phyloP scores from a whole-genome alignment of 495 filamentous ascomycete species.

The Penicillium canariense region DNA sequence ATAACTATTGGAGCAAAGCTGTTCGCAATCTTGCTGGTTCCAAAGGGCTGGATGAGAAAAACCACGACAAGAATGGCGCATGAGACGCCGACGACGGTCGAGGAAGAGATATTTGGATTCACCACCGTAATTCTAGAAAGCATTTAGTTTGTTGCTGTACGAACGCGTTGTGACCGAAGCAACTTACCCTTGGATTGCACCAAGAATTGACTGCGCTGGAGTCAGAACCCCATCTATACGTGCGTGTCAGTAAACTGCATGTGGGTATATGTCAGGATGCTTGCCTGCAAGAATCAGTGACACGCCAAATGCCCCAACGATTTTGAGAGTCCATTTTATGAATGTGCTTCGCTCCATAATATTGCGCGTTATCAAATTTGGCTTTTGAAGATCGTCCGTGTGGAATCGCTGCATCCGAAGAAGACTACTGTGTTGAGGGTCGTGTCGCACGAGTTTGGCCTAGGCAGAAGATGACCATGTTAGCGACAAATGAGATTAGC shows the following conservation, averaged over 20 bases:
- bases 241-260: background rate
- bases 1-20: conserved; percentile 70
- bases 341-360: conserved; percentile 56
- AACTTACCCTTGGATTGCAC: conserved; percentile 6
- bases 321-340: conserved; percentile 53
- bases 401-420: conserved; percentile 58
- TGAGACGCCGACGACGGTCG: conserved; percentile 59
- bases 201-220: conserved; percentile 8
- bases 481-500: background rate
- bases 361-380: conserved; percentile 51
- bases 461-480: background rate
- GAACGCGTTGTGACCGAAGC: conserved; percentile 10
- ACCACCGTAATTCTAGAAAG: conserved; percentile 42
- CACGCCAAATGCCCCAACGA: conserved; percentile 65
- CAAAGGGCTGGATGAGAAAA: conserved; percentile 67
- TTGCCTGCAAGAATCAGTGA: conserved; percentile 66
- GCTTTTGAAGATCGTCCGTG: conserved; percentile 49
- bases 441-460: conserved; percentile 26
- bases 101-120: conserved; percentile 28
- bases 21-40: conserved; percentile 58
- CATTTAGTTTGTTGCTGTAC: background rate
- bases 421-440: conserved; percentile 14
- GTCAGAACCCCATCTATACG: conserved; percentile 2
- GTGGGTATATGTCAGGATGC: conserved; percentile 12
- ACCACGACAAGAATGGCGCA: conserved; percentile 67